Percentiles rank a stretch among this genome's conserved stretches.
phyloP scores from a whole-genome alignment of 2,329 filamentous ascomycete genomes.

The Penicillium sp. region DNA sequence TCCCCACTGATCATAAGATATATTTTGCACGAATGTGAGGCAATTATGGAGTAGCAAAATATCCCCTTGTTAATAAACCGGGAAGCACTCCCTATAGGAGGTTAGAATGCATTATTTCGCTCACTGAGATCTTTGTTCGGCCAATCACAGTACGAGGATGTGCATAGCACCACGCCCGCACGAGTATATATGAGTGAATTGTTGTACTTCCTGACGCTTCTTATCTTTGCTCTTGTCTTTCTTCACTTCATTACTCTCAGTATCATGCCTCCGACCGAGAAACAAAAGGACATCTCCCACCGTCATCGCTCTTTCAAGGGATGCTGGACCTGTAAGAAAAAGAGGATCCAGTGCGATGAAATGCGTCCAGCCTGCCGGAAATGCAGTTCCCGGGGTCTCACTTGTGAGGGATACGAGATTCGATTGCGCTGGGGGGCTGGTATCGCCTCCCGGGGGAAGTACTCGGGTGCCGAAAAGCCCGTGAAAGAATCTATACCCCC shows the following conservation, averaged over 20 bases:
- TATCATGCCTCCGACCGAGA: conserved; percentile 12
- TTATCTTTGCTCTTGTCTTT: background rate
- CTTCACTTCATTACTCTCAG: background rate
- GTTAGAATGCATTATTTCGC: conserved; percentile 18
- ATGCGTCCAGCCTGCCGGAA: conserved; percentile 19
- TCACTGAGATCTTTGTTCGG: conserved; percentile 23
- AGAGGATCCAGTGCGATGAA: conserved; percentile 26
- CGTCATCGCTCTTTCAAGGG: conserved; percentile 27
- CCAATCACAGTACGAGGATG: conserved; percentile 19
- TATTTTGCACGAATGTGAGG: conserved; percentile 12
- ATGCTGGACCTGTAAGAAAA: conserved; percentile 28
- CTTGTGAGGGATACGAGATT: conserved; percentile 25
- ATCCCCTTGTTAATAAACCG: conserved; percentile 3
- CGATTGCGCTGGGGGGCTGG: conserved; percentile 27
- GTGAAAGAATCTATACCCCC: conserved; percentile 24
- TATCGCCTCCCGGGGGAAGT: conserved; percentile 25
- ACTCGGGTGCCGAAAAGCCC: conserved; percentile 23
- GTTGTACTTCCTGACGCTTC: background rate
- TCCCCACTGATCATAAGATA: background rate
- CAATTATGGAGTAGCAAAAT: conserved; percentile 13
- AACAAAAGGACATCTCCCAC: conserved; percentile 12
- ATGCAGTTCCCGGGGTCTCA: conserved; percentile 16
- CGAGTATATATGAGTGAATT: conserved; percentile 17
- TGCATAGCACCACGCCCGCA: conserved; percentile 5
- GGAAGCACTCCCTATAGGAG: conserved; percentile 18